Evolutionary conservation across 805 yeast species (phyloP).

Genomic region (Ogataea philodendri): DNA sequence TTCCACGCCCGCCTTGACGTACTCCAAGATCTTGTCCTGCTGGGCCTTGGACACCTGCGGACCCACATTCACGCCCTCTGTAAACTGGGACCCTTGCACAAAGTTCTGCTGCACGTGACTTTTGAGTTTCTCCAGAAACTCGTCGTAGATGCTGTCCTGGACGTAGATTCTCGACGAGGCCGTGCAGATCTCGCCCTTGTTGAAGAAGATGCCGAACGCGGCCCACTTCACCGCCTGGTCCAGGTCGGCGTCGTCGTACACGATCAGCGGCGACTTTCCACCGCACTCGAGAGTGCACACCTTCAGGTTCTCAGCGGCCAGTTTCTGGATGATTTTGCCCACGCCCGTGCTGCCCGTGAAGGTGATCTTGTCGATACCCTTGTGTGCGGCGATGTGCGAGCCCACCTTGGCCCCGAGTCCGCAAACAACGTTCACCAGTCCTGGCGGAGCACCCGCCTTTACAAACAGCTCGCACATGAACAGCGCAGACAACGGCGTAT

Average conservation of each 20-base stretch:
- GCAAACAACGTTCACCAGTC: constrained; percentile 60
- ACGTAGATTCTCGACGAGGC: constrained; percentile 92
- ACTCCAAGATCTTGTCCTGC: constrained; percentile 71
- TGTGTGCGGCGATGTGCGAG: constrained; percentile 55
- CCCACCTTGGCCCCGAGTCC: constrained; percentile 65
- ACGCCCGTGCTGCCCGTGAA: constrained; percentile 68
- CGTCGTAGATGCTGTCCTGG: constrained; percentile 81
- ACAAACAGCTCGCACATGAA: constrained; percentile 50
- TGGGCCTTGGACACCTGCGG: constrained; percentile 86
- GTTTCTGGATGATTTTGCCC: constrained; percentile 78
- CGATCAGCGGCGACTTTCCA: constrained; percentile 92
- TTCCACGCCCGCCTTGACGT: constrained; percentile 70
- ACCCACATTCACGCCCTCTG: constrained; percentile 77
- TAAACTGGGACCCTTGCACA: constrained; percentile 80
- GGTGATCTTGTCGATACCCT: constrained; percentile 58
- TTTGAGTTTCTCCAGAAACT: constrained; percentile 61
- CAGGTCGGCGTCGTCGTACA: constrained; percentile 82
- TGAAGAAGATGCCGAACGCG: constrained; percentile 81
- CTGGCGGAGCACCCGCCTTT: constrained; percentile 63
- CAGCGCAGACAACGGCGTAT: constrained; percentile 66
- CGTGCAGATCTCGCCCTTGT: constrained; percentile 94
- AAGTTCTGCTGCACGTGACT: constrained; percentile 50
- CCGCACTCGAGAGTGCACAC: constrained; percentile 93
- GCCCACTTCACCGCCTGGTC: constrained; percentile 74
- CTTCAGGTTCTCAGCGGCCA: constrained; percentile 81